These are phyloP conservation scores for Haplosporangium sp. DNA, from an alignment of 371 early-diverging fungal genomes.

Conservation along the genomic window DNA sequence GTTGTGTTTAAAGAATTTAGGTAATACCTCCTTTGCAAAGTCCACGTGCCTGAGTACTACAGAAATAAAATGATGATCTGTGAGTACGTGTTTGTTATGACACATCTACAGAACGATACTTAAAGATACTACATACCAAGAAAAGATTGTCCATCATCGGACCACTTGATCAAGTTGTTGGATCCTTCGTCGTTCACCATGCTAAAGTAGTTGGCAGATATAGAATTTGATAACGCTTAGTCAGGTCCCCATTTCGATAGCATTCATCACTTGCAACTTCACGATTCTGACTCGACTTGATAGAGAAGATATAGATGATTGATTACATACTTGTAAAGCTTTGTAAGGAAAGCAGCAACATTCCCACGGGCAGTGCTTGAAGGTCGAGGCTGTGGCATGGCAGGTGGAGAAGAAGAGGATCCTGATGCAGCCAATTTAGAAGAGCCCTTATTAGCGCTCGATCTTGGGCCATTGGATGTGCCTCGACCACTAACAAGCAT, in stretches of 20 bases:
- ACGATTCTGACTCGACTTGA: slow-evolving; percentile 70
- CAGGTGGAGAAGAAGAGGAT: slow-evolving; percentile 1
- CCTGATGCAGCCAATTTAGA: neutral
- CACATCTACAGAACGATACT: too few relatives aligned
- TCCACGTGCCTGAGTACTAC: slow-evolving; percentile 77
- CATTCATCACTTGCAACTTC: slow-evolving; percentile 59
- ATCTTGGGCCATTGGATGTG: neutral
- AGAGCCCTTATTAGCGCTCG: neutral
- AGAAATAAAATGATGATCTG: neutral
- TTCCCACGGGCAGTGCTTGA: slow-evolving; percentile 60
- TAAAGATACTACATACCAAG: slow-evolving; percentile 55
- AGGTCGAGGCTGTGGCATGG: slow-evolving; percentile 21
- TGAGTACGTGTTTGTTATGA: too few relatives aligned
- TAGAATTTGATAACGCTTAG: neutral
- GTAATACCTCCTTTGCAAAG: slow-evolving; percentile 88
- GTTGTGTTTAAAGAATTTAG: slow-evolving; percentile 92
- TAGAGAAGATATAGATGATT: neutral
- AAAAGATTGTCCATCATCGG: slow-evolving; percentile 81
- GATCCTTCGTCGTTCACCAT: slow-evolving; percentile 81
- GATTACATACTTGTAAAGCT: slow-evolving; percentile 78
- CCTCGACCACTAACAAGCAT: slow-evolving; percentile 39
- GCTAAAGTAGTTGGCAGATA: slow-evolving; percentile 44
- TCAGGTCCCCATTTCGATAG: neutral
- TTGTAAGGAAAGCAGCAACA: slow-evolving; percentile 91
- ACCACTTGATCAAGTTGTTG: slow-evolving; percentile 82